These are phyloP conservation scores for Naumovozyma baii DNA, from an alignment of 805 yeast genomes.

Conservation along the genomic window DNA sequence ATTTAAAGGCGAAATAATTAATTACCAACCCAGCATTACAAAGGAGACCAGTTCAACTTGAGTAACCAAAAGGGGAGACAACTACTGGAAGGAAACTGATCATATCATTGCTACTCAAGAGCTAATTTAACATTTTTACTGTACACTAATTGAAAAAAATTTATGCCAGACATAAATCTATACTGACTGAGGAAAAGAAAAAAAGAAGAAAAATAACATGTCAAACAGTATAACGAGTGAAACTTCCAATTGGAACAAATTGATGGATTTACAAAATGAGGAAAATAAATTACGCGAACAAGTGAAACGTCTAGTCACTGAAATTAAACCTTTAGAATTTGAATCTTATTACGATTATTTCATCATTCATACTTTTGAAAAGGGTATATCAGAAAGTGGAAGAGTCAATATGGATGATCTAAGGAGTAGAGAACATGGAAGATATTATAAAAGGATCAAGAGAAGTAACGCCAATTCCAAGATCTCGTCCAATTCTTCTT, in stretches of 20 bases:
- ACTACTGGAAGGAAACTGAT: too few species aligned
- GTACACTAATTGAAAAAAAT: too few species aligned
- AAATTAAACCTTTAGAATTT: constrained; percentile 23
- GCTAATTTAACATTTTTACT: too few species aligned
- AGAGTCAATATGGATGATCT: constrained; percentile 23
- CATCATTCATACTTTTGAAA: constrained; percentile 20
- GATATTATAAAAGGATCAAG: constrained; percentile 20
- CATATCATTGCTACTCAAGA: too few species aligned
- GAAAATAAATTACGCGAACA: constrained; percentile 7
- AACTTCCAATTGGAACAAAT: constrained; percentile 1
- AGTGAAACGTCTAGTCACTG: constrained; percentile 7
- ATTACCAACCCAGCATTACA: constrained; percentile 3
- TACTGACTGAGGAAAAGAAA: too few species aligned
- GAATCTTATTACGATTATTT: constrained; percentile 29
- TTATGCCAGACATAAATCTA: too few species aligned
- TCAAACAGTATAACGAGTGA: not conserved
- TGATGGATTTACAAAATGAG: constrained; percentile 5
- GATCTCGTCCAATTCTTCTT: too few species aligned
- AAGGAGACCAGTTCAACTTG: constrained; percentile 4
- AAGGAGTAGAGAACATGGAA: constrained; percentile 20
- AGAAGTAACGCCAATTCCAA: constrained; percentile 2
- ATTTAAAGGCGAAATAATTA: not conserved
- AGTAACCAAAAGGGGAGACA: too few species aligned
- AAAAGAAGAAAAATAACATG: too few species aligned
- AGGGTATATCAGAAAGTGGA: constrained; percentile 28